phyloP scores from a whole-genome alignment of 306 rosid species.

The Citrullus amarus region DNA sequence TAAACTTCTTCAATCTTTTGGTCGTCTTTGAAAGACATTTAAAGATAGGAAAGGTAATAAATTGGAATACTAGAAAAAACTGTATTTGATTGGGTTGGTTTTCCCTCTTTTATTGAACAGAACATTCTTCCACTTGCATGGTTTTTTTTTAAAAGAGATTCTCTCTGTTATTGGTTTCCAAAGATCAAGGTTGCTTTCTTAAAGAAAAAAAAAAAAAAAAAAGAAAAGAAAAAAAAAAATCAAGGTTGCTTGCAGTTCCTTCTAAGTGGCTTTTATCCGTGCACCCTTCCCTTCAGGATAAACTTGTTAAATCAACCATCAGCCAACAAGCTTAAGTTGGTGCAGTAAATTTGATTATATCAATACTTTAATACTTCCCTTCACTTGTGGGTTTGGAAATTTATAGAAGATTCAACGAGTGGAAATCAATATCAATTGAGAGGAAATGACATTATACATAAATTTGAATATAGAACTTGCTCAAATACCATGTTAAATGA shows the following conservation, averaged over 20 bases:
- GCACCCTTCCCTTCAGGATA: neutral
- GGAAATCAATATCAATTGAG: too few relatives aligned
- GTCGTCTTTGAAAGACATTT: neutral
- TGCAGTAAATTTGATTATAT: too few relatives aligned
- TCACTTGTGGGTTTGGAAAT: too few relatives aligned
- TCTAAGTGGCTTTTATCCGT: neutral
- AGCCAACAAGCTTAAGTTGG: too few relatives aligned
- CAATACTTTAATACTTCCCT: too few relatives aligned
- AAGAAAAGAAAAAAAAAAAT: too few relatives aligned
- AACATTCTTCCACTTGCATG: neutral
- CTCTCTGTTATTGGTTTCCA: neutral
- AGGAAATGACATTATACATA: too few relatives aligned
- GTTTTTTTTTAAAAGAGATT: neutral
- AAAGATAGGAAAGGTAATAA: neutral
- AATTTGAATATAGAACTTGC: too few relatives aligned
- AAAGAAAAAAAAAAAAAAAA: too few relatives aligned
- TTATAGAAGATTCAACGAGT: too few relatives aligned
- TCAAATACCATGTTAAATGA: too few relatives aligned
- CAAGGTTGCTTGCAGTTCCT: neutral
- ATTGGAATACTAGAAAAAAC: neutral
- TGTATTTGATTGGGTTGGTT: neutral
- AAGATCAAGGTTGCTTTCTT: neutral
- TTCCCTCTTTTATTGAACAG: neutral
- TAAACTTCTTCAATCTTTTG: neutral
- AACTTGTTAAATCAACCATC: too few relatives aligned